Evolutionary conservation across 2,329 filamentous ascomycete species (phyloP).

Genomic region (Colletotrichum coccodes): DNA sequence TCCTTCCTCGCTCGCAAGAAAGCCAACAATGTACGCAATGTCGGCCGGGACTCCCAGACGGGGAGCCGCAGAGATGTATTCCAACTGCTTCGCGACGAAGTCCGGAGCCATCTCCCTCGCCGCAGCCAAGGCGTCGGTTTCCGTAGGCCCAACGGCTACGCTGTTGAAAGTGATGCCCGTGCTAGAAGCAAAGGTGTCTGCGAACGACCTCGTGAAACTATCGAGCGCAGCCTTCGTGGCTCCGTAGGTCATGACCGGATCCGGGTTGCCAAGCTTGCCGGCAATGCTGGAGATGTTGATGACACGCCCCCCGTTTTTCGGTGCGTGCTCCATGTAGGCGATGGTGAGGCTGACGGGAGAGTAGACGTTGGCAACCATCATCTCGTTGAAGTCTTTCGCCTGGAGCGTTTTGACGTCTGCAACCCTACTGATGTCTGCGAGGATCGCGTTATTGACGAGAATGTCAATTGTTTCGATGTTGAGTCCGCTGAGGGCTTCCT

Average conservation of each 20-base stretch:
- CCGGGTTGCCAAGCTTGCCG: neutral
- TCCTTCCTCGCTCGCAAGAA: constrained; percentile 16
- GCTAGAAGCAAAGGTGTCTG: constrained; percentile 40
- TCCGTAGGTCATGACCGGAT: constrained; percentile 35
- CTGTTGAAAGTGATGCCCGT: constrained; percentile 42
- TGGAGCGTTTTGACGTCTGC: neutral
- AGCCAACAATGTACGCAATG: constrained; percentile 12
- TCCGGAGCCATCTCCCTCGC: neutral
- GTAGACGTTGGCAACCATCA: constrained; percentile 16
- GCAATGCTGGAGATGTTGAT: constrained; percentile 16
- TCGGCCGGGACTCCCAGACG: constrained; percentile 2
- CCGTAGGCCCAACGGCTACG: constrained; percentile 42
- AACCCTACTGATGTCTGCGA: neutral
- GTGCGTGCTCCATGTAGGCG: constrained; percentile 40
- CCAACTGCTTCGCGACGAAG: neutral
- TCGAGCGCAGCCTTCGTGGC: constrained; percentile 46
- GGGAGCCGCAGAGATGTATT: neutral
- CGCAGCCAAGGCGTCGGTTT: constrained; percentile 20
- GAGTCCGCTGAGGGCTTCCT: neutral
- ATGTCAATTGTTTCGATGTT: neutral
- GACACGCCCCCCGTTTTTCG: constrained; percentile 12
- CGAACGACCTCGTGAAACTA: constrained; percentile 40
- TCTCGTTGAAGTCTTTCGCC: neutral
- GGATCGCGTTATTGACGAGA: constrained; percentile 14
- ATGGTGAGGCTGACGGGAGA: constrained; percentile 41